Evolutionary conservation across 176 grass and related monocot species (phyloP), one percentile per base, ranked within the genome.

Genomic region (Avena sativa): DNA sequence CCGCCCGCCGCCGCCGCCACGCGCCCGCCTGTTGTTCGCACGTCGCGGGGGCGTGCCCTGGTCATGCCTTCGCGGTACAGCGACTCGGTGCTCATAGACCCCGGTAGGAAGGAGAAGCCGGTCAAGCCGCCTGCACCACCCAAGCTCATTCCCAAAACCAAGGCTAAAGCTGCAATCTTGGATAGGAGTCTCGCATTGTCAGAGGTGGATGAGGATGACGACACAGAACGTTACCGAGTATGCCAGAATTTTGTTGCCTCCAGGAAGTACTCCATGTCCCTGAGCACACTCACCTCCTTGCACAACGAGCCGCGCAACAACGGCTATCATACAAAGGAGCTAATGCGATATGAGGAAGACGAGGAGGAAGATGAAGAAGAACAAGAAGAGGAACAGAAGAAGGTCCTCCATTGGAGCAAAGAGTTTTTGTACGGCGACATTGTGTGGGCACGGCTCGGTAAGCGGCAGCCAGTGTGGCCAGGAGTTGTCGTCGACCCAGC

Each of bases 61-160:
- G 94, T 93, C 36, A 80, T 88, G 44, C 96, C 96, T 36, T 98
- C 96, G 40, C 83, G 93, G 81, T 98, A 93, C 83, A 98, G 94
- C 56, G 93, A 98, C 49, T 98, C 96, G 11, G 96, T 98, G 61
- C 90, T 98, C 48, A 84, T 91, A 12, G 93, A 98, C 87, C 93
- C 96, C 26, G 91, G 87, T 90, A 98, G 94, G 92, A 96, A 91
- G 87, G 96, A 98, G 65, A 98, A 91, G 70, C 89, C 81, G 3
- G 81, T 9, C 12, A 91, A 85, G 69, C 76, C 76, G 20, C 59
- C 69, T 34, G 48, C 25, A 19, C 57, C 66, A 64, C 40, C 72
- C 59, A 95, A 92, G 53, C 49, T 64, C 38, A 75, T 76, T 30
- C 79, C 62, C 61, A 77, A 73, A 87, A 89, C 49, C 13, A 73